Conservation (phyloP, 345 rosid species). For the Gossypium sturtianum region DNA sequence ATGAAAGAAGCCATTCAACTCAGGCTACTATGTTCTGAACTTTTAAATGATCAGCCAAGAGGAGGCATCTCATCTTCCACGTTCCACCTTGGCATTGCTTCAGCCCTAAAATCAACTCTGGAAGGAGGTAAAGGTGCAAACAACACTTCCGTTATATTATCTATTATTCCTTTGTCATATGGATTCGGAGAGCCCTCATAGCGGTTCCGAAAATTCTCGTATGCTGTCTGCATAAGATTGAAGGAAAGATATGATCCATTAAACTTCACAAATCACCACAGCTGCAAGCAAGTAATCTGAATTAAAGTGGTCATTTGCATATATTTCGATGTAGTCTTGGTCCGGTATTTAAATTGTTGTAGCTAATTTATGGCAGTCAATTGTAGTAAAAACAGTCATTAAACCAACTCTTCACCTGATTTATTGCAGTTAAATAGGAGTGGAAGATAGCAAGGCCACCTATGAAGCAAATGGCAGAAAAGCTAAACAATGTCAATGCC, state of each 20-base stretch:
- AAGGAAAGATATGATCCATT: neutral
- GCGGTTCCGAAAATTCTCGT: conserved; percentile 28
- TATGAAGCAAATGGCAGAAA: conserved; percentile 27
- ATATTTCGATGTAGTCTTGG: neutral
- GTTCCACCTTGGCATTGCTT: conserved; percentile 12
- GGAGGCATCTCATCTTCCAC: neutral
- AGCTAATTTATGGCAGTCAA: no score
- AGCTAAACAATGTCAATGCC: conserved; percentile 26
- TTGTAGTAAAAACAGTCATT: no score
- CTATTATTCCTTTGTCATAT: conserved; percentile 21
- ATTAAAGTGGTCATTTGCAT: neutral
- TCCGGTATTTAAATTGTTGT: no score
- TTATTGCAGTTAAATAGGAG: conserved; percentile 23
- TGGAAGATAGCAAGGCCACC: conserved; percentile 30
- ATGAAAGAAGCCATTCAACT: no score
- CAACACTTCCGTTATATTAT: conserved; percentile 25
- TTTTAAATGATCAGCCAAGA: neutral
- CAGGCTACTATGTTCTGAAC: no score
- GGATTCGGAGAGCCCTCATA: conserved; percentile 22
- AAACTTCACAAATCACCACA: neutral
- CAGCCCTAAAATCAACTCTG: conserved; percentile 31
- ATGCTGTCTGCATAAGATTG: conserved; percentile 24
- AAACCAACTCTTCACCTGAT: conserved; percentile 24
- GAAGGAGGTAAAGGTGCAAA: conserved; percentile 23
- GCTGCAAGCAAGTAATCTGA: neutral